phyloP scores from a whole-genome alignment of 2,329 filamentous ascomycete genomes.

The Botrytis tulipae region DNA sequence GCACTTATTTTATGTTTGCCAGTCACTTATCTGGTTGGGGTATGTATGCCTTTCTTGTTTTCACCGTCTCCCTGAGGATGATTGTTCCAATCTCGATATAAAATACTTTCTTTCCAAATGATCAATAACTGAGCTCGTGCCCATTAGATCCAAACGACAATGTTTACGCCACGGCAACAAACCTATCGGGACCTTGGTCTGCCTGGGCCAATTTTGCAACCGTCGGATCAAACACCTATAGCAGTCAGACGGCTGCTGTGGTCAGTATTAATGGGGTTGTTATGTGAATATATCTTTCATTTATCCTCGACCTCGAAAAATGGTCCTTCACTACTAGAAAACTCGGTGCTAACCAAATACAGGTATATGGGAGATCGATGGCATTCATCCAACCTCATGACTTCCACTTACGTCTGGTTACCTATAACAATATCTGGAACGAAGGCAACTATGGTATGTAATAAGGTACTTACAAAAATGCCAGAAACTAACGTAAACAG shows the following conservation, averaged over 20 bases:
- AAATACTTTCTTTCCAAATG: neutral
- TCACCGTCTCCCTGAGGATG: neutral
- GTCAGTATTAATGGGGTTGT: conserved; percentile 44
- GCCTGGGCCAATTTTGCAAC: conserved; percentile 59
- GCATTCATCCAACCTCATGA: conserved; percentile 57
- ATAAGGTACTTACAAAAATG: neutral
- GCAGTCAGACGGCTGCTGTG: conserved; percentile 60
- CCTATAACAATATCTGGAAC: conserved; percentile 55
- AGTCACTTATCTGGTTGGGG: conserved; percentile 50
- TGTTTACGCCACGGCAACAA: conserved; percentile 57
- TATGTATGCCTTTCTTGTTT: conserved; percentile 18
- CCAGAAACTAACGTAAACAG: conserved; percentile 23
- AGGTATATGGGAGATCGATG: conserved; percentile 70
- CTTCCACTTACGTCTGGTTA: conserved; percentile 64
- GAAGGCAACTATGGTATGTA: conserved; percentile 45
- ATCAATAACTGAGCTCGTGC: neutral
- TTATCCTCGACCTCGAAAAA: neutral
- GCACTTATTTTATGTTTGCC: conserved; percentile 64
- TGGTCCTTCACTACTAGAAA: neutral
- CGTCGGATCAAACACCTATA: conserved; percentile 54
- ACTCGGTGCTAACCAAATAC: neutral
- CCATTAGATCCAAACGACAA: conserved; percentile 56
- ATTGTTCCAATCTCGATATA: neutral
- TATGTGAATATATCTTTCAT: conserved; percentile 28
- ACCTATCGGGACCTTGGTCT: conserved; percentile 59